These are phyloP conservation scores for Candida succiphila DNA, from an alignment of 805 yeast genomes.

Conservation along the genomic window DNA sequence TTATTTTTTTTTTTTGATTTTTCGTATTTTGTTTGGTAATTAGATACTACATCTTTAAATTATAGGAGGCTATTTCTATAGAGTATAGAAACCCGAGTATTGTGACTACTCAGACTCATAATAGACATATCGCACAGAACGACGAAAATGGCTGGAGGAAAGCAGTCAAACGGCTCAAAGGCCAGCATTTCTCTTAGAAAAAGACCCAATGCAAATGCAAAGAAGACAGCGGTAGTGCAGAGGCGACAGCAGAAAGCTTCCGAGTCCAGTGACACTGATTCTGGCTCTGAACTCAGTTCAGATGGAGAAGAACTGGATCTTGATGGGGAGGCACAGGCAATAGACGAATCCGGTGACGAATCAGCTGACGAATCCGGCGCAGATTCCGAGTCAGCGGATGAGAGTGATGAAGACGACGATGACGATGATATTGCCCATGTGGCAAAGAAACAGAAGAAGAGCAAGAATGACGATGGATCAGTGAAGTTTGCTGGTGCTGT, in stretches of 20 bases:
- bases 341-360: constrained; percentile 9
- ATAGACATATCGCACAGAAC: too few species aligned
- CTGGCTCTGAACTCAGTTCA: constrained; percentile 5
- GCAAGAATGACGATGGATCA: constrained; percentile 59
- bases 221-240: constrained; percentile 18
- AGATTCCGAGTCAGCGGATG: background rate
- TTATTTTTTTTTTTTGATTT: too few species aligned
- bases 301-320: constrained; percentile 11
- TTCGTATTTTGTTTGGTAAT: too few species aligned
- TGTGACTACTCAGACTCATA: too few species aligned
- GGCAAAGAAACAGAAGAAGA: constrained; percentile 39
- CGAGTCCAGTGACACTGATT: too few species aligned
- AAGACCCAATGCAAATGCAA: constrained; percentile 8
- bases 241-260: too few species aligned
- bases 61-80: too few species aligned
- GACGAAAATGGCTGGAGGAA: too few species aligned
- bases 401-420: constrained; percentile 5
- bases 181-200: too few species aligned
- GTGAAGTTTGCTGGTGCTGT: constrained; percentile 75
- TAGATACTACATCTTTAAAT: too few species aligned
- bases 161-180: constrained; percentile 2
- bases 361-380: constrained; percentile 10
- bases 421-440: constrained; percentile 13
- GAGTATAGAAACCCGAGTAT: too few species aligned
- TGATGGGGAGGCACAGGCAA: constrained; percentile 9